Evolutionary conservation across 1,284 basidiomycete genomes (phyloP), one percentile per base, ranked within the genome.

Genomic region (Caloboletus inedulis): DNA sequence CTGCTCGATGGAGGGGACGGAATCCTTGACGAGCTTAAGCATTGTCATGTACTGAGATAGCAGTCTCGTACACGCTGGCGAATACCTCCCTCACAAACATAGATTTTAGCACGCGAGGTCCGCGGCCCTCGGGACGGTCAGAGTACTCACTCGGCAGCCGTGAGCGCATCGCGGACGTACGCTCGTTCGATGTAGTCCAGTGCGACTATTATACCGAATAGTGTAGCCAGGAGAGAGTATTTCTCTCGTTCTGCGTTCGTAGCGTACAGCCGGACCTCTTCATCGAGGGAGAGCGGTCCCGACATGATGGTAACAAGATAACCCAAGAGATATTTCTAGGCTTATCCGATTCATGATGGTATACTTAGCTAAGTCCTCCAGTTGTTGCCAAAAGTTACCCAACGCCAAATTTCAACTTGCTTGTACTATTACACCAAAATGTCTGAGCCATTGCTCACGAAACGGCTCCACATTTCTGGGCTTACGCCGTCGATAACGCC

Each of bases 11-110:
- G 84, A 88, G 0, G 81, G 80, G 19, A 96, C 88, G 33, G 89
- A 88, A 53, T 93, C 87, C 21, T 85, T 86, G 13, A 99, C 88
- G 35, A 98, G 81, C 72, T 95, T 98, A 60, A 95, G 77, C 81
- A 97, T 89, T 2, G 94, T 97, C 81, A 98, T 98, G 77, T 95
- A 98, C 72, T 98, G 95, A 14, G 91, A 92, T 9, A 99, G 73
- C 18, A 99, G 74, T 42, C 92, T 81, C 16, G 91, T 93, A 69
- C 96, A 99, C 58, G 94, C 94, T 53, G 94, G 94, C 53, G 94
- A 94, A 72, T 99, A 99, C 77, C 93, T 95, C 79, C 79, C 80
- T 61, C 69, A 58, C 59, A 34, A 35, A 48, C 16, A 29, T 9
- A 7, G 52, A 55, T 55, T 39, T 57, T 21, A 51, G 52, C 33